Evolutionary conservation across 2,329 filamentous ascomycete genomes (phyloP), one percentile per base, ranked within the genome.

Genomic region (Fusarium sulawesiense): DNA sequence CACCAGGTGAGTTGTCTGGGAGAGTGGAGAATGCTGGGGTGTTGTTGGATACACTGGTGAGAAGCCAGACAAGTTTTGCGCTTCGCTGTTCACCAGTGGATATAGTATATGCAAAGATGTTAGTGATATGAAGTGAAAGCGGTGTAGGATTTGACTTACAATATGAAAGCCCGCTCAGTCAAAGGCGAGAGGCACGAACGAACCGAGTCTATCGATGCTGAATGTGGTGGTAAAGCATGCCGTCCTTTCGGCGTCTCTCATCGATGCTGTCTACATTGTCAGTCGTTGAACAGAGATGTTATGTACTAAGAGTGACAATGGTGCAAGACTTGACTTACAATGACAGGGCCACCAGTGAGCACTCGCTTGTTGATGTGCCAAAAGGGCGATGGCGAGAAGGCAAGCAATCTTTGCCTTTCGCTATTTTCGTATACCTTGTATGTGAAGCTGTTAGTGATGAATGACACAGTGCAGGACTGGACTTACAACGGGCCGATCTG

Each of bases 121-220:
- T 11, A 37, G 32, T 34, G 32, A 37, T 11, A 18, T 37, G 32
- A 37, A 18, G 32, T 37, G 32, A 37, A 4, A 37, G 11, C 9
- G 5, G 32, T 6, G 32, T 2, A 37, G 32, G 16, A 18, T 0
- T 37, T 37, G 32, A 18, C 32, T 37, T 37, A 37, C 32, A 18
- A 10, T 6, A 34, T 0, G 5, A 1, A 0, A 10, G 0, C 8
- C 32, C 0, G 5, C 32, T 2, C 16, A 18, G 32, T 34, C 32
- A 34, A 34, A 18, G 32, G 10, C 16, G 8, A 18, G 32, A 34
- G 16, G 8, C 16, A 16, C 32, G 32, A 34, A 18, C 32, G 16
- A 18, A 18, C 4, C 14, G 14, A 4, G 7, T 23, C 6, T 23
- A 23, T 23, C 23, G 23, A 23, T 23, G 23, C 23, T 23, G 23